These are phyloP conservation scores for Albizia julibrissin DNA, from an alignment of 306 rosid species.

Conservation along the genomic window DNA sequence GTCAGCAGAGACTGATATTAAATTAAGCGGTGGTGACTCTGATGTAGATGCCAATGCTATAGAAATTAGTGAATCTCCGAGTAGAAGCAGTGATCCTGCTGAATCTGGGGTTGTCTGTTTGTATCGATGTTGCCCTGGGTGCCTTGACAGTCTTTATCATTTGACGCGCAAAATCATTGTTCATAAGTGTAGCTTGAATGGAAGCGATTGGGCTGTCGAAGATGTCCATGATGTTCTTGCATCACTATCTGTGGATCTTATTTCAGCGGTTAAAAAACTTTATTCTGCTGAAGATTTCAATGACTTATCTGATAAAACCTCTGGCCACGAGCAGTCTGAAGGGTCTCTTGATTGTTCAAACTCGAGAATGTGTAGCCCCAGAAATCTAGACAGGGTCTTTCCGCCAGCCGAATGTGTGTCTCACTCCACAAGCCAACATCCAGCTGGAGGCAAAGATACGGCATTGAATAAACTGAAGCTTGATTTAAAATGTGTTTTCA, in stretches of 20 bases:
- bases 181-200: constrained; percentile 38
- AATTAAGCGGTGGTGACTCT: constrained; percentile 27
- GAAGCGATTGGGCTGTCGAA: constrained; percentile 57
- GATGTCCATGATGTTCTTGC: constrained; percentile 76
- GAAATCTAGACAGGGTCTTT: constrained; percentile 26
- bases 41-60: constrained; percentile 30
- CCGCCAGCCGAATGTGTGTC: constrained; percentile 65
- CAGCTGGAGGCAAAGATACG: constrained; percentile 30
- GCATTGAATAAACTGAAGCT: constrained; percentile 32
- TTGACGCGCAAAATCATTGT: constrained; percentile 49
- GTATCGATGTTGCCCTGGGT: constrained; percentile 74
- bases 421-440: constrained; percentile 47
- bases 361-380: constrained; percentile 40
- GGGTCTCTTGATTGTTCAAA: constrained; percentile 30
- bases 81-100: constrained; percentile 34
- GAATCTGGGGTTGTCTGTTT: constrained; percentile 53
- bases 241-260: constrained; percentile 70
- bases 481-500: constrained; percentile 63
- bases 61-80: constrained; percentile 38
- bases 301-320: constrained; percentile 24
- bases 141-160: constrained; percentile 51
- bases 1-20: constrained; percentile 33
- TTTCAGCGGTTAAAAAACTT: constrained; percentile 59
- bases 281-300: constrained; percentile 40
- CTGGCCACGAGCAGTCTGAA: constrained; percentile 32